These are phyloP conservation scores for Phytophthora aleatoria DNA, from an alignment of 352 stramenopile genomes.

Conservation along the genomic window DNA sequence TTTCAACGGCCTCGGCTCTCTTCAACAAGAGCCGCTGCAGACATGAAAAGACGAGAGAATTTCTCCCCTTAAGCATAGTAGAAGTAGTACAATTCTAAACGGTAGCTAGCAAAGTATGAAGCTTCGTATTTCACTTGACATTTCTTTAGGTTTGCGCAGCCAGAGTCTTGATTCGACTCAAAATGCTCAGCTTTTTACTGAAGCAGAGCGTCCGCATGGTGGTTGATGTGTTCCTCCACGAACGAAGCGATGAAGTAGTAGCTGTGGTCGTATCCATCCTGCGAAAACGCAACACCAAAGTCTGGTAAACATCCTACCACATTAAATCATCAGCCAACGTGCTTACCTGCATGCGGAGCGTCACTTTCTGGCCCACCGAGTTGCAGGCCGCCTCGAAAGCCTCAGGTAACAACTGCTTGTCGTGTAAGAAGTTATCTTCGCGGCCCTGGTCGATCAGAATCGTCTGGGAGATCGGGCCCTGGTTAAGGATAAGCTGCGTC, in stretches of 20 bases:
- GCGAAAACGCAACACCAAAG: constrained; percentile 3
- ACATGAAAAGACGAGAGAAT: constrained; percentile 11
- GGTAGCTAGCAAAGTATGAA: constrained; percentile 27
- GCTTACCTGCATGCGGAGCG: constrained; percentile 68
- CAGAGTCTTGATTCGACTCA: background rate
- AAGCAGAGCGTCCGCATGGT: constrained; percentile 91
- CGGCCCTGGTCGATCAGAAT: constrained; percentile 92
- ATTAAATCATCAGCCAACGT: background rate
- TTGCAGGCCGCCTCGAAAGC: constrained; percentile 86
- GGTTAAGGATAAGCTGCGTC: constrained; percentile 83
- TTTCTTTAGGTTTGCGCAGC: background rate
- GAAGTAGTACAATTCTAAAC: constrained; percentile 24
- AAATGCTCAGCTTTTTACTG: constrained; percentile 29
- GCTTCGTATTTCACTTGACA: constrained; percentile 28
- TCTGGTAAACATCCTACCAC: background rate
- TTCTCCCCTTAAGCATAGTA: constrained; percentile 15
- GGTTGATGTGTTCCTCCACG: constrained; percentile 95
- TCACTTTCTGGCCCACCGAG: constrained; percentile 82
- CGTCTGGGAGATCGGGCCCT: constrained; percentile 61
- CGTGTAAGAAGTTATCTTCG: constrained; percentile 87
- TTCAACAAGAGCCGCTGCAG: constrained; percentile 35
- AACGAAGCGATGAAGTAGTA: constrained; percentile 99
- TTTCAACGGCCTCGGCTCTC: constrained; percentile 29
- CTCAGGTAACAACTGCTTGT: constrained; percentile 93
- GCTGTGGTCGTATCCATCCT: constrained; percentile 96